These are phyloP conservation scores for Diospyros kaki DNA, from an alignment of 148 eudicot genomes.

Conservation along the genomic window DNA sequence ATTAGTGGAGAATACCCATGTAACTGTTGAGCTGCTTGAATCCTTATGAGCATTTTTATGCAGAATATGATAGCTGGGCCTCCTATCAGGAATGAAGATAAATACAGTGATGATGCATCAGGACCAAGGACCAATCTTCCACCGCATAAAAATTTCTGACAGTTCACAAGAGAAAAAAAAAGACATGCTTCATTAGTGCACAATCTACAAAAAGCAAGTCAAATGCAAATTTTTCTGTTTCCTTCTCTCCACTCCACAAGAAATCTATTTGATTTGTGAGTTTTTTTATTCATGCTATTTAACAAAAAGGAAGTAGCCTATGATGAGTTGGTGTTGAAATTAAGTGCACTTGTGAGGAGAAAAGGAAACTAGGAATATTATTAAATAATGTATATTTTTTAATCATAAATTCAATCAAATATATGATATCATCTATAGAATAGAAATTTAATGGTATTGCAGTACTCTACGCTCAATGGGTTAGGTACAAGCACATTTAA, in stretches of 20 bases:
- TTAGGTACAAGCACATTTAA: too few relatives aligned
- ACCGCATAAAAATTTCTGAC: slow-evolving; percentile 68
- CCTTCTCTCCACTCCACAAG: background rate
- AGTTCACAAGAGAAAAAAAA: slow-evolving; percentile 10
- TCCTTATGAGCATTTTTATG: slow-evolving; percentile 49
- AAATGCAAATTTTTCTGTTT: background rate
- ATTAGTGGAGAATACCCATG: slow-evolving; percentile 49
- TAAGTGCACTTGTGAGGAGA: too few relatives aligned
- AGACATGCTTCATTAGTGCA: background rate
- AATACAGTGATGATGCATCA: slow-evolving; percentile 58
- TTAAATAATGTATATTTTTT: too few relatives aligned
- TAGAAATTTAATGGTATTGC: too few relatives aligned
- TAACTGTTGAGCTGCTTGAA: slow-evolving; percentile 36
- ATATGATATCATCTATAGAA: too few relatives aligned
- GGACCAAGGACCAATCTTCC: slow-evolving; percentile 91
- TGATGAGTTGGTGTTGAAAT: too few relatives aligned
- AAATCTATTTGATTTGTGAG: background rate
- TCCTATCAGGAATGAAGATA: slow-evolving; percentile 57
- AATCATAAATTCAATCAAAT: too few relatives aligned
- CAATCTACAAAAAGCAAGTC: background rate
- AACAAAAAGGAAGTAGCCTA: too few relatives aligned
- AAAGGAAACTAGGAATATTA: too few relatives aligned
- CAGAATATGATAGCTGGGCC: slow-evolving; percentile 67
- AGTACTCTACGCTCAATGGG: too few relatives aligned
- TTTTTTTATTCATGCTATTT: too few relatives aligned